Base-by-base conservation (phyloP, 306 rosid genomes). In the Begonia loranthoides region DNA sequence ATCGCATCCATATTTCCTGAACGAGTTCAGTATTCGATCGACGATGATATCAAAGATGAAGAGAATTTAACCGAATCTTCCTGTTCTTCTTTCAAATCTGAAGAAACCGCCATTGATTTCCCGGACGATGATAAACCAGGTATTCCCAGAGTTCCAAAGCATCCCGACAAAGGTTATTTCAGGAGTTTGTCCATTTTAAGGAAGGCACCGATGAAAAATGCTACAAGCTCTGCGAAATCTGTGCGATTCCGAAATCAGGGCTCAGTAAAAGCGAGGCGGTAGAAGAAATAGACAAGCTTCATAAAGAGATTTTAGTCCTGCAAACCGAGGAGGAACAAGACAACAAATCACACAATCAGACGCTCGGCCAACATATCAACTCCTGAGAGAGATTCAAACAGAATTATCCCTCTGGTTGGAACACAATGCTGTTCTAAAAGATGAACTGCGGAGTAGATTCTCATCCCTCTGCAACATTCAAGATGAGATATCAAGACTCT, bases 341-440 rank as follows among this genome's bases (percentile, higher is more conserved):
- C 34, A 36, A 2, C 75, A 58, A 9, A 17, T 72, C 10, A 43
- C 45, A 4, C 69, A 78, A 63, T 82, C 95, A 3, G 82, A 78
- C 12, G 76, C 59, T 16, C 72, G 79, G 41, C 71, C 97, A 2
- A 80, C 86, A 50, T 78, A 58, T 64, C 57, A 71, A 56, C 88
- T 86, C 69, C 48, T 92, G 58, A 76, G 84, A 60, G 99, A 92
- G 74, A 83, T 80, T 47, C 80, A 80, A 61, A 83, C 80, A 1
- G 96, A 92, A 62, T 28, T 92, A 72, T 50, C 76, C 14, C 56
- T 86, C 6, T 92, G 99, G 96, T 56, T 86, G 22, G 96, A 86
- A 57, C 84, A 86, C 41, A 83, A 41, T 56, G 78, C 79, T 17
- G 64, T 67, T 9, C 58, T 92, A 63, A 80, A 83, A 55, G 93